Conservation (phyloP, 371 early-diverging fungal genomes). For the Rhizopus sp. region DNA sequence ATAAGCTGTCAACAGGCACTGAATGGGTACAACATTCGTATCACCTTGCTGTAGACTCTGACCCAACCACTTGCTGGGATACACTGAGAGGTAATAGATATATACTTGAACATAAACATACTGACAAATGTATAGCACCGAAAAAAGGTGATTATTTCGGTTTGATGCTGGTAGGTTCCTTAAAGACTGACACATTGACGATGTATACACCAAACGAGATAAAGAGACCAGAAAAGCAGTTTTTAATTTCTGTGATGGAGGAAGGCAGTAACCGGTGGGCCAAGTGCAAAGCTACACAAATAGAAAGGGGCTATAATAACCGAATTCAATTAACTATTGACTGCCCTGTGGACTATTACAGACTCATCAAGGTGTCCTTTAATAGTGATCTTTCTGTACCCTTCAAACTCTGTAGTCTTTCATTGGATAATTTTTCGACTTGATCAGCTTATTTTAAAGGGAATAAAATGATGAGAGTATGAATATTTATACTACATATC, state of each 20-base stretch:
- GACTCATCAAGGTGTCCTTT: conserved; percentile 33
- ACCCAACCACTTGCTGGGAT: conserved; percentile 60
- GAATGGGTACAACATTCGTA: conserved; percentile 56
- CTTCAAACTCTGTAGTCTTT: conserved; percentile 43
- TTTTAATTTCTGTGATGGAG: conserved; percentile 29
- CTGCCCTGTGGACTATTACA: conserved; percentile 22
- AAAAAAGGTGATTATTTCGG: conserved; percentile 50
- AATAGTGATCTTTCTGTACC: conserved; percentile 27
- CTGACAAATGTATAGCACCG: conserved; percentile 29
- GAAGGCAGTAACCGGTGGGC: conserved; percentile 33
- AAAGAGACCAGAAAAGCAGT: conserved; percentile 20
- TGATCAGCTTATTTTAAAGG: neutral
- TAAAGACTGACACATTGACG: conserved; percentile 22
- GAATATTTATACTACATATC: too few relatives aligned
- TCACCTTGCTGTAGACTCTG: conserved; percentile 56
- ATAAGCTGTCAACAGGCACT: conserved; percentile 22
- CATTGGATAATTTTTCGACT: conserved; percentile 35
- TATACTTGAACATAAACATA: neutral
- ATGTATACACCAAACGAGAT: conserved; percentile 34
- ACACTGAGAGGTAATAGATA: conserved; percentile 39
- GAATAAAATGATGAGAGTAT: too few relatives aligned
- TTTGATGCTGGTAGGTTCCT: conserved; percentile 47
- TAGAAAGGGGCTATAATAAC: conserved; percentile 1
- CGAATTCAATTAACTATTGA: conserved; percentile 14
- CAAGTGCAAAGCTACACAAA: conserved; percentile 16